phyloP scores from a whole-genome alignment of 2,329 filamentous ascomycete species.

The Davidsoniella neocaledoniae region DNA sequence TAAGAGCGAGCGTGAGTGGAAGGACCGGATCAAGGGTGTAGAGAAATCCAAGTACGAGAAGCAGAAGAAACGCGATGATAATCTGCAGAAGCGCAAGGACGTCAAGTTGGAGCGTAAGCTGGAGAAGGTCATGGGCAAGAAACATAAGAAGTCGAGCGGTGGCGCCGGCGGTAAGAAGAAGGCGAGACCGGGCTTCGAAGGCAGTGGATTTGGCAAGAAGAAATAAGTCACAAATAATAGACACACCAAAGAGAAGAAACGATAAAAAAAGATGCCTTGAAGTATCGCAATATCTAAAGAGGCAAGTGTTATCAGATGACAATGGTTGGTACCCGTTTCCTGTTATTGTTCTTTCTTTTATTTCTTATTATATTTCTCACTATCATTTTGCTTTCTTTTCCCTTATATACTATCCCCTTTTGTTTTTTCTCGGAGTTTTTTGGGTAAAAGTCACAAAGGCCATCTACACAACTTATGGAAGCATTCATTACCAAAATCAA shows the following conservation, averaged over 20 bases:
- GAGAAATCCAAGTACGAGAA: constrained; percentile 60
- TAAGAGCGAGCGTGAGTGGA: constrained; percentile 85
- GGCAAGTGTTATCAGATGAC: too few species aligned
- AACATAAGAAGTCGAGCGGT: constrained; percentile 5
- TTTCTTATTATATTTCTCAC: background rate
- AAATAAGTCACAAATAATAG: constrained; percentile 4
- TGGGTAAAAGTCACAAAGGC: too few species aligned
- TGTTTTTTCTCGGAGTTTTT: background rate
- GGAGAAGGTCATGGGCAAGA: constrained; percentile 22
- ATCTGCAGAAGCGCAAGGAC: constrained; percentile 56
- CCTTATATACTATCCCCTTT: background rate
- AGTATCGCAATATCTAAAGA: too few species aligned
- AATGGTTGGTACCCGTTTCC: background rate
- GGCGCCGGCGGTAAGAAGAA: constrained; percentile 9
- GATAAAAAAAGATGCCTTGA: too few species aligned
- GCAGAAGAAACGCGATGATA: constrained; percentile 69
- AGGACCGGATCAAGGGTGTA: constrained; percentile 53
- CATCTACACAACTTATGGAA: too few species aligned
- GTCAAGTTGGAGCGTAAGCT: constrained; percentile 47
- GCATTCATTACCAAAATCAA: too few species aligned
- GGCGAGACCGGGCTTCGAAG: constrained; percentile 12
- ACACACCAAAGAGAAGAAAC: too few species aligned
- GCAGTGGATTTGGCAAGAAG: constrained; percentile 12
- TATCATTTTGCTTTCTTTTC: background rate
- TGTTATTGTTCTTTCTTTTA: background rate